Evolutionary conservation across 495 filamentous ascomycete species (phyloP), one percentile per base, ranked within the genome.

Genomic region (Copromyces sp.): DNA sequence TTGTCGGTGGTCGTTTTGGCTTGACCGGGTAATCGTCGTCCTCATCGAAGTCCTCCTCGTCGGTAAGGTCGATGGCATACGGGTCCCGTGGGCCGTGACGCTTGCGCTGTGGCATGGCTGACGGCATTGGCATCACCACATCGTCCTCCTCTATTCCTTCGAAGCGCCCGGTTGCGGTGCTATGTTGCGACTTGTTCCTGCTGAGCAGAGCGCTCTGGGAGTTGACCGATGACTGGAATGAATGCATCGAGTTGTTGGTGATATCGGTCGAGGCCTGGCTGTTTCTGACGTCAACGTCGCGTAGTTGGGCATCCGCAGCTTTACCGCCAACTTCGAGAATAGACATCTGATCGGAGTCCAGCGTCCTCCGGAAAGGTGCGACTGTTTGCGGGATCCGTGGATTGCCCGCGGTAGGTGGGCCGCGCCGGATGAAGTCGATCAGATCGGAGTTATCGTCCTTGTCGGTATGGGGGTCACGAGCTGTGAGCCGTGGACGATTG

Each of bases 371-470:
- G 83, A 97, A 94, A 17, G 94, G 93, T 16, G 94, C 93, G 39
- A 96, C 92, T 16, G 87, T 86, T n/a, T 91, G 92, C 39, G 93
- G 91, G 75, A 94, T 94, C 39, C 92, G 88, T 68, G 87, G 92
- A 70, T 84, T 83, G 16, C 80, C 78, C 39, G 80, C 80, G 6
- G 69, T 32, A 0, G 90, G 88, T 9, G 95, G 90, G 2, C 95
- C 92, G 80, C 92, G 89, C 68, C 94, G 90, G 70, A 99, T 94
- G 82, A 98, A 98, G 77, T 98, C 93, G 69, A 97, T 96, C 45
- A 99, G 82, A 73, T 97, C 95, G 3, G 91, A 90, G 68, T 89
- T 97, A 75, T 89, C 87, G 68, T 89, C 89, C 53, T 85, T 86
- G 35, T 87, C 82, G 29, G 87, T 84, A 39, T 86, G 83, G n/a